Conservation (phyloP, 208 protist genomes). For the Acanthamoeba triangularis region DNA sequence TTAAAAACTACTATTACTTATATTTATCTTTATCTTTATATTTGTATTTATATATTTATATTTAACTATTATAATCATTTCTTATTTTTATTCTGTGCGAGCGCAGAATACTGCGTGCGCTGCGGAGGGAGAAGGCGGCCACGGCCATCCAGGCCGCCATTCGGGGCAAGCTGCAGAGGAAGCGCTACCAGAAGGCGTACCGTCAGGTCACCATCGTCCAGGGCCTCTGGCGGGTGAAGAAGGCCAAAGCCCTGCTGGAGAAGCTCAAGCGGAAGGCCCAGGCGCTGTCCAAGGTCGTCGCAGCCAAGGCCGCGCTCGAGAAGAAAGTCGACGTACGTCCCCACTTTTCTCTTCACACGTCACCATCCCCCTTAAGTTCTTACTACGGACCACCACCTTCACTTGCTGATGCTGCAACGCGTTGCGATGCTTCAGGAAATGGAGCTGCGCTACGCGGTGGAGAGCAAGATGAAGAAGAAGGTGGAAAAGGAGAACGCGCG, state of each 20-base stretch:
- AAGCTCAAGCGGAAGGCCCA: slow-evolving; percentile 58
- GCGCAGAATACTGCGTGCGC: background rate
- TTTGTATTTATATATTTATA: too few relatives aligned
- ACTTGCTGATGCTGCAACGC: background rate
- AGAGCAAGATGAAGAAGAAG: slow-evolving; percentile 69
- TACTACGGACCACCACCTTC: background rate
- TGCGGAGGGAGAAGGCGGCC: slow-evolving; percentile 38
- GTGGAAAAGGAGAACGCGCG: background rate
- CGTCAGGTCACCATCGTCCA: background rate
- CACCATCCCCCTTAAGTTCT: too few relatives aligned
- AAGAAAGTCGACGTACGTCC: slow-evolving; percentile 9
- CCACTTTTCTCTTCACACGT: too few relatives aligned
- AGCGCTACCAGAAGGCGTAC: background rate
- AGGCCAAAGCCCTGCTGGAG: background rate
- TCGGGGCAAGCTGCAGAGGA: background rate
- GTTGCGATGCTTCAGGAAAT: slow-evolving; percentile 4
- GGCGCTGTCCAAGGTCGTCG: slow-evolving; percentile 43
- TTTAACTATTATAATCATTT: too few relatives aligned
- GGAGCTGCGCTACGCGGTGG: background rate
- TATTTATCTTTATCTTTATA: too few relatives aligned
- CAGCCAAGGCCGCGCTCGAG: slow-evolving; percentile 64
- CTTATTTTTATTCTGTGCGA: too few relatives aligned
- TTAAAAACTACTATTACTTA: too few relatives aligned
- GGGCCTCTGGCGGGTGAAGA: slow-evolving; percentile 51
- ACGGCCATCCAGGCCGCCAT: background rate